These are phyloP conservation scores for Thelonectria discophora DNA, from an alignment of 2,329 filamentous ascomycete species.

Conservation along the genomic window DNA sequence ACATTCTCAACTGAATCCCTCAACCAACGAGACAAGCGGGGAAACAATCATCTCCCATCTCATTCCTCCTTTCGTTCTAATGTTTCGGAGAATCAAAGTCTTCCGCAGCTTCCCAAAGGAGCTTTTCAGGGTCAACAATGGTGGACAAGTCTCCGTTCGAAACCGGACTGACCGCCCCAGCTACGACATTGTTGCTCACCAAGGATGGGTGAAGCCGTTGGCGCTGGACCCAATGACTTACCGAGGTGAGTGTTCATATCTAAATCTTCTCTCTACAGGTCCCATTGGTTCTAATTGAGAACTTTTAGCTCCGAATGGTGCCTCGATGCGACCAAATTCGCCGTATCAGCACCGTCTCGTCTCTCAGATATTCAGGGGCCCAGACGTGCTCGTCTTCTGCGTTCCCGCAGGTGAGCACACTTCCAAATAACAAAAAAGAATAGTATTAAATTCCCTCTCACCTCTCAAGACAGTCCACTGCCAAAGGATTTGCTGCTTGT, in stretches of 20 bases:
- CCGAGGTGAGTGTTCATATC: slow-evolving; percentile 6
- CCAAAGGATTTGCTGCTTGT: slow-evolving; percentile 34
- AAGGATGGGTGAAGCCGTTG: slow-evolving; percentile 15
- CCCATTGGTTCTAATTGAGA: background rate
- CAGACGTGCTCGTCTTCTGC: slow-evolving; percentile 26
- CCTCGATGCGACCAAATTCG: slow-evolving; percentile 33
- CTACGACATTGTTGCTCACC: slow-evolving; percentile 14
- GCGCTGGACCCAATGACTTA: slow-evolving; percentile 15
- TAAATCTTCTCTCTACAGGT: background rate
- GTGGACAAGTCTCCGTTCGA: background rate
- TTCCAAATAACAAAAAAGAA: no score
- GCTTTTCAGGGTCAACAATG: slow-evolving; percentile 19
- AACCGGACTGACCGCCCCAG: background rate
- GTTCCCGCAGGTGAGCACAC: slow-evolving; percentile 25
- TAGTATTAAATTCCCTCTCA: background rate
- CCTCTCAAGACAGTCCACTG: slow-evolving; percentile 27
- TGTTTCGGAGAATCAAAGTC: background rate
- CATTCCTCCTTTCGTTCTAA: background rate
- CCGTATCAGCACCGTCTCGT: slow-evolving; percentile 33
- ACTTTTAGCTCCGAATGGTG: slow-evolving; percentile 35
- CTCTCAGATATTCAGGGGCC: slow-evolving; percentile 22
- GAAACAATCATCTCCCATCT: background rate
- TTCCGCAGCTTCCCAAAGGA: slow-evolving; percentile 18
- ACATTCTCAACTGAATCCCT: no score
- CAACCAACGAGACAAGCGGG: background rate